Conservation (phyloP, 345 rosid species). For the Ceriops zippeliana region DNA sequence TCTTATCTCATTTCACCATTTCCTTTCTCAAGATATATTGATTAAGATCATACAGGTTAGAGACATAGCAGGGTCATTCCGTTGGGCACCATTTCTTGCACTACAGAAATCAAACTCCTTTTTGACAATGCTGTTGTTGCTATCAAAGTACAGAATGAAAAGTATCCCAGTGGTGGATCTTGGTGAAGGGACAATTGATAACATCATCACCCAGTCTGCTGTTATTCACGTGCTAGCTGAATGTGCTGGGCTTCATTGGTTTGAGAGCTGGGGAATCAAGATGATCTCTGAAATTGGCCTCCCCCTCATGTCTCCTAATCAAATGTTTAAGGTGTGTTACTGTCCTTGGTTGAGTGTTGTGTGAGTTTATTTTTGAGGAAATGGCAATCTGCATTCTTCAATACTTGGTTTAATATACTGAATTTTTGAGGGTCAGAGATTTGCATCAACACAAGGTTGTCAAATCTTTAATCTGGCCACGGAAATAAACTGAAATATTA, state of each 20-base stretch:
- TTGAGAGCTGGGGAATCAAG: constrained; percentile 91
- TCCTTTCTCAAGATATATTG: constrained; percentile 5
- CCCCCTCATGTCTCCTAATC: constrained; percentile 53
- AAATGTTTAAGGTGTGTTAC: constrained; percentile 53
- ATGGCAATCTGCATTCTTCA: no score
- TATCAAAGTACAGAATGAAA: constrained; percentile 98
- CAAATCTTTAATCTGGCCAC: not conserved
- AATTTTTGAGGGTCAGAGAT: no score
- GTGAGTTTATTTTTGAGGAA: no score
- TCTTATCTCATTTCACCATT: constrained; percentile 5
- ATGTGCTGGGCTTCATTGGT: constrained; percentile 92
- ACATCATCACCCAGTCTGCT: constrained; percentile 85
- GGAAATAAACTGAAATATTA: not conserved
- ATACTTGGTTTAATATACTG: no score
- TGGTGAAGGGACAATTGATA: constrained; percentile 72
- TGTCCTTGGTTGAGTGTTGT: not conserved
- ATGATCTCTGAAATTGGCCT: constrained; percentile 84
- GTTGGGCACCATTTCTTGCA: constrained; percentile 99
- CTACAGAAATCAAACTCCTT: constrained; percentile 85
- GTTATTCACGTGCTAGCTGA: constrained; percentile 98
- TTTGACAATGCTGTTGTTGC: constrained; percentile 86
- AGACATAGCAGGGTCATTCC: constrained; percentile 94
- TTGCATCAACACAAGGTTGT: not conserved
- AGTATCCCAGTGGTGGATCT: constrained; percentile 85
- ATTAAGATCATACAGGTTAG: constrained; percentile 52